Conservation (phyloP, 441 rosid species). For the Pelargonium myrrhifolium region DNA sequence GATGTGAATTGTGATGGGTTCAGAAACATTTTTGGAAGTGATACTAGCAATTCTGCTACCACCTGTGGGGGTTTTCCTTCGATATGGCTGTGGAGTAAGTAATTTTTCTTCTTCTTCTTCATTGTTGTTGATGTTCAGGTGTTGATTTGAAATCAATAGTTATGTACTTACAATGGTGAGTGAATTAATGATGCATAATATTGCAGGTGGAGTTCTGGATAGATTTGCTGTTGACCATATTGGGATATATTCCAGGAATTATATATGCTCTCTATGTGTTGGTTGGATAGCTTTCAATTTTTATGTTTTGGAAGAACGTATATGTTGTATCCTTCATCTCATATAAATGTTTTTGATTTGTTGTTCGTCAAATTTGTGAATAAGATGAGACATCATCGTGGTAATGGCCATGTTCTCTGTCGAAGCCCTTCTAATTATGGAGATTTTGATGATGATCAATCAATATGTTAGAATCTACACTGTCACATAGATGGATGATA, state of each 20-base stretch:
- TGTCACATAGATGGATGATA: too few species aligned
- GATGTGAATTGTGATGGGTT: conserved; percentile 32
- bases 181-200: background rate
- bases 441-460: too few species aligned
- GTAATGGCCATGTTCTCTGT: too few species aligned
- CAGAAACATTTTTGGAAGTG: conserved; percentile 58
- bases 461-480: too few species aligned
- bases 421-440: too few species aligned
- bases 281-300: conserved; percentile 53
- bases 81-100: conserved; percentile 57
- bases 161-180: too few species aligned
- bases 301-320: too few species aligned
- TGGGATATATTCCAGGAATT: conserved; percentile 88
- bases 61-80: conserved; percentile 63
- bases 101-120: background rate
- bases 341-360: too few species aligned
- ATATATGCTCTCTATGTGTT: conserved; percentile 78
- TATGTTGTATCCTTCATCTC: too few species aligned
- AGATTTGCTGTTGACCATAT: conserved; percentile 56
- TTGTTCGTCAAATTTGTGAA: too few species aligned
- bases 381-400: too few species aligned
- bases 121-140: background rate
- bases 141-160: background rate
- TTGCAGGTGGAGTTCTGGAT: conserved; percentile 92
- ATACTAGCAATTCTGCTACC: conserved; percentile 55